Evolutionary conservation across 129 eudicot genomes (phyloP).

Genomic region (Artemisia annua): DNA sequence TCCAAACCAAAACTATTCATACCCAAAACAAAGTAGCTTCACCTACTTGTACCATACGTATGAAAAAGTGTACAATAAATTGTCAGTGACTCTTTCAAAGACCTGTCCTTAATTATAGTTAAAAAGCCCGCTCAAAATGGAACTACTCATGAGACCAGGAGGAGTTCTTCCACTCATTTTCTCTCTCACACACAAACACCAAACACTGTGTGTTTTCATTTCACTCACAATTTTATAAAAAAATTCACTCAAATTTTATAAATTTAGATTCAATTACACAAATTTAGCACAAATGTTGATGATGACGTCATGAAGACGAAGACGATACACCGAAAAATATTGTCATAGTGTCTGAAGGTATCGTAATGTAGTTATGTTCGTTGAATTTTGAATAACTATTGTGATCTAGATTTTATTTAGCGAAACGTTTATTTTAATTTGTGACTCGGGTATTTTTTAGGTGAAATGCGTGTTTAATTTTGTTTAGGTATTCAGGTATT

Average conservation of each 20-base stretch:
- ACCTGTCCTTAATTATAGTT: slow-evolving; percentile 28
- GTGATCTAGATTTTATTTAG: neutral
- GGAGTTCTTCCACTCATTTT: slow-evolving; percentile 13
- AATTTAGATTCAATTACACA: neutral
- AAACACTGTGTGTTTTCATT: slow-evolving; percentile 18
- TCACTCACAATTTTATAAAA: neutral
- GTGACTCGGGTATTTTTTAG: too few relatives aligned
- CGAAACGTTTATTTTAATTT: slow-evolving; percentile 12
- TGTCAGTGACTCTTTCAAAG: slow-evolving; percentile 17
- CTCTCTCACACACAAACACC: slow-evolving; percentile 21
- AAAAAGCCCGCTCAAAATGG: slow-evolving; percentile 32
- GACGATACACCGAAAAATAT: slow-evolving; percentile 12
- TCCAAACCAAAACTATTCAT: neutral
- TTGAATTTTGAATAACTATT: neutral
- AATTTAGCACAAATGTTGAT: neutral
- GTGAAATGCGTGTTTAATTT: slow-evolving; percentile 9
- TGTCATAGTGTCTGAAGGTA: slow-evolving; percentile 22
- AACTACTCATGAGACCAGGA: slow-evolving; percentile 16
- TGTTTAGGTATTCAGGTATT: too few relatives aligned
- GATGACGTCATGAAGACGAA: slow-evolving; percentile 8
- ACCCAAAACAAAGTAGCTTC: neutral
- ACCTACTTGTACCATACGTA: neutral
- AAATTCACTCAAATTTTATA: slow-evolving; percentile 8
- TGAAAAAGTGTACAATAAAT: neutral
- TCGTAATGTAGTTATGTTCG: slow-evolving; percentile 20